Evolutionary conservation across 257 asterid genomes (phyloP), one percentile per base, ranked within the genome.

Genomic region (Scutellaria barbata): DNA sequence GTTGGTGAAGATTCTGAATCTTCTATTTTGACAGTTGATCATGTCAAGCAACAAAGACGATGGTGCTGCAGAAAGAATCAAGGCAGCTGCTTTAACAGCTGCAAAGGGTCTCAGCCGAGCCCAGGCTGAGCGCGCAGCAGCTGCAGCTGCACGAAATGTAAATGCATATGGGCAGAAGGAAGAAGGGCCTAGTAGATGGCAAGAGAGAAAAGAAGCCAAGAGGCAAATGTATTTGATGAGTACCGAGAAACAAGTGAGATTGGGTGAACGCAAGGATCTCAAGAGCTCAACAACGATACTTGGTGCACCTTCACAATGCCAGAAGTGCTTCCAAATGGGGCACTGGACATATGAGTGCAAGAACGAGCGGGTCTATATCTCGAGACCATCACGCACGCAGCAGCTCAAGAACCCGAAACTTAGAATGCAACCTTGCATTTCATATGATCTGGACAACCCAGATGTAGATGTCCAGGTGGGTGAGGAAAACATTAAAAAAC

Each of bases 101-200:
- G 98, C 97, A 11, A 94, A 94, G 77, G 99, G 99, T 55, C 89
- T 94, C 66, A 92, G 99, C 82, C 91, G 99, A 13, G 95, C 99
- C 58, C 99, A 94, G 88, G 99, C 98, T 1, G 99, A 94, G 76
- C 89, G 98, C 9, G 99, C 99, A 16, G 99, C 98, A 4, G 72
- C 96, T 0, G 99, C 99, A 0, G 98, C 98, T 46, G 98, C 86
- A 0, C 85, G 99, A 7, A 94, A 94, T 51, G 99, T 94, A 69
- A 94, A 94, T 45, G 99, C 99, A 0, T 94, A 94, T 46, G 99
- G 99, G 66, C 99, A 94, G 83, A 94, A 94, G 81, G 99, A 94
- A 76, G 99, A 94, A 77, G 99, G 99, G 2, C 99, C 99, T 7
- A 94, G 98, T 65, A 76, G 99, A 84, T 94, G 99, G 99, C 99